Conservation (phyloP, 2,329 filamentous ascomycete species). For the Ophiostoma populinum region DNA sequence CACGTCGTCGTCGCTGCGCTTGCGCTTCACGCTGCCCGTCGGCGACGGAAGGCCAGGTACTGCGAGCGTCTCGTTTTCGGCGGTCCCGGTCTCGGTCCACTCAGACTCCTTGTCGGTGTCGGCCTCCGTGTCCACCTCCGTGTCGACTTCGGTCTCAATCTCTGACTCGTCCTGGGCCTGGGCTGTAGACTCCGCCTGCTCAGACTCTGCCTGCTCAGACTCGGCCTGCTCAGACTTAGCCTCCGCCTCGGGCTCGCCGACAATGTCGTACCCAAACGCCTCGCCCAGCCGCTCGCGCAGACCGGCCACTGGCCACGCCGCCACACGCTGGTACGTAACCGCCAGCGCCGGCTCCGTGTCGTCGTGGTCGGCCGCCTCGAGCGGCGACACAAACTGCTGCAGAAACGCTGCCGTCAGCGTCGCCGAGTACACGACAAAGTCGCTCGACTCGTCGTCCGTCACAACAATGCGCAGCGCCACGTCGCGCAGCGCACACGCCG, state of each 20-base stretch:
- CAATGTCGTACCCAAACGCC: conserved; percentile 32
- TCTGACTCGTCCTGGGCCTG: conserved; percentile 11
- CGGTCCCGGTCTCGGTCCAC: not conserved
- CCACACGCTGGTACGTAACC: conserved; percentile 31
- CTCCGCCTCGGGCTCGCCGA: conserved; percentile 20
- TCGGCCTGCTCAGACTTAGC: too few species aligned
- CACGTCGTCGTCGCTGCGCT: conserved; percentile 19
- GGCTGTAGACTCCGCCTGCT: too few species aligned
- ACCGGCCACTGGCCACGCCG: conserved; percentile 36
- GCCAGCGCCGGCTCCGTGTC: conserved; percentile 19
- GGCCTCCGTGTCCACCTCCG: not conserved
- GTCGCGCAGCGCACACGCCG: conserved; percentile 23
- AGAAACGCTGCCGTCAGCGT: conserved; percentile 31
- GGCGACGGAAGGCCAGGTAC: conserved; percentile 10
- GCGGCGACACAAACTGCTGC: conserved; percentile 30
- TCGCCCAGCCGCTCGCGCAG: conserved; percentile 36
- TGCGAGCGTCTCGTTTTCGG: conserved; percentile 12
- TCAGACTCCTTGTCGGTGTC: conserved; percentile 2
- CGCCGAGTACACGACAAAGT: conserved; percentile 37
- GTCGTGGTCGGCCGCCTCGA: conserved; percentile 12
- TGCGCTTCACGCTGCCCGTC: conserved; percentile 18
- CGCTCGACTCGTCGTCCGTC: conserved; percentile 28
- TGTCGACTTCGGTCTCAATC: conserved; percentile 10
- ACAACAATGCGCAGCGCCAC: conserved; percentile 33
- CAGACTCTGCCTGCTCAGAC: too few species aligned